phyloP scores from a whole-genome alignment of 2,329 filamentous ascomycete genomes.

The Microdochium nivale region DNA sequence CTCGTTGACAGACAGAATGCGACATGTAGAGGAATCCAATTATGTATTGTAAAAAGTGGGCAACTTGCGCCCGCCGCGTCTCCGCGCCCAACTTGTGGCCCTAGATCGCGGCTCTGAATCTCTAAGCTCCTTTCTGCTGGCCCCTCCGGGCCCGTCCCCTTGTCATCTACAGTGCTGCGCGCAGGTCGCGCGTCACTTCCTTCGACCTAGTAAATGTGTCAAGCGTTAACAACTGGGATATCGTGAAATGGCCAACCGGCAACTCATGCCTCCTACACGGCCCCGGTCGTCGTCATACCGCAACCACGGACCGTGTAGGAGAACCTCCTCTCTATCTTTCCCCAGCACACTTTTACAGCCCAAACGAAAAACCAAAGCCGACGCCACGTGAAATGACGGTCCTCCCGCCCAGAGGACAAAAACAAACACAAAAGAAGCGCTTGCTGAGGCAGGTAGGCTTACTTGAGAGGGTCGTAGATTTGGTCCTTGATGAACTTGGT shows the following conservation, averaged over 20 bases:
- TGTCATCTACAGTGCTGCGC: background rate
- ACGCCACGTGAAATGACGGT: background rate
- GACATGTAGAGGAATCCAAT: background rate
- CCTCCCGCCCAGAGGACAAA: background rate
- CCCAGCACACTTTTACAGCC: background rate
- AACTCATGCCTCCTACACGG: background rate
- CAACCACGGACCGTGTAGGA: too few relatives aligned
- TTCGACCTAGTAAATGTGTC: background rate
- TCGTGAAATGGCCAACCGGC: background rate
- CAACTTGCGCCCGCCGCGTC: background rate
- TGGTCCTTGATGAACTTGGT: constrained; percentile 50
- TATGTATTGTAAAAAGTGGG: background rate
- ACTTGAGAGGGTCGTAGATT: constrained; percentile 47
- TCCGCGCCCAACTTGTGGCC: background rate
- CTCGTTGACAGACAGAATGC: too few relatives aligned
- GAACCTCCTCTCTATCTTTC: too few relatives aligned
- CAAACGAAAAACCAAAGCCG: background rate
- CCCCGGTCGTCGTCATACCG: background rate
- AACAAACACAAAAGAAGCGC: background rate
- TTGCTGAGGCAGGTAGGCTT: background rate
- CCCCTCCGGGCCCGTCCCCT: background rate
- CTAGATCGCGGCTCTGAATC: background rate
- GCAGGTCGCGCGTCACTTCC: background rate
- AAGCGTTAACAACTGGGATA: constrained; percentile 1
- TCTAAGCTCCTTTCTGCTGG: background rate